phyloP scores from a whole-genome alignment of 345 rosid genomes.

The Melaleuca alternifolia region DNA sequence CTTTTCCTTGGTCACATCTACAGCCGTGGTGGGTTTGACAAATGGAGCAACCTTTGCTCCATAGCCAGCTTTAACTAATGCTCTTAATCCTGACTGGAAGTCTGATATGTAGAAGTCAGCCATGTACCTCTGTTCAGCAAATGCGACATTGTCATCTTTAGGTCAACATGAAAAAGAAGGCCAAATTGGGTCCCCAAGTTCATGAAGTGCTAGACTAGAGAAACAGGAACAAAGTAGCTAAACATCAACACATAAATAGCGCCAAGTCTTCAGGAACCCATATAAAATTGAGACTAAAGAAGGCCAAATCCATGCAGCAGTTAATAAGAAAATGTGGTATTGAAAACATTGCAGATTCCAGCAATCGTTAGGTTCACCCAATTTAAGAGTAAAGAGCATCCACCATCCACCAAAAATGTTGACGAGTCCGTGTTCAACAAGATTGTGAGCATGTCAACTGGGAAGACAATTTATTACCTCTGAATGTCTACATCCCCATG shows the following conservation, averaged over 20 bases:
- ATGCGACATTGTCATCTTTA: not conserved
- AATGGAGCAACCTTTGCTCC: slow-evolving; percentile 88
- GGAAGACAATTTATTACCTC: slow-evolving; percentile 35
- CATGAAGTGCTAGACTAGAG: not conserved
- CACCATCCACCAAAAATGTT: not conserved
- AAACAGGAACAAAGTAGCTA: not conserved
- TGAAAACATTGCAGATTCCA: not conserved
- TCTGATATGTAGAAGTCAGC: slow-evolving; percentile 92
- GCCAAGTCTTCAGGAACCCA: not conserved
- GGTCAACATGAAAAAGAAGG: not conserved
- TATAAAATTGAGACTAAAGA: not conserved
- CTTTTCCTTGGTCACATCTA: slow-evolving; percentile 47
- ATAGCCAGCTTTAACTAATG: slow-evolving; percentile 82
- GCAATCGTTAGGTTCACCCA: not conserved
- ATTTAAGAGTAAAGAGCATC: not conserved
- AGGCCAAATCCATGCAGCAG: not conserved
- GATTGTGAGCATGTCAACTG: not conserved
- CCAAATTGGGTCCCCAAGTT: not conserved
- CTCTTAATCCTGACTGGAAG: slow-evolving; percentile 86
- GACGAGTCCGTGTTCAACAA: not conserved
- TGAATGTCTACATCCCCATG: slow-evolving; percentile 82
- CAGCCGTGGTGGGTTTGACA: slow-evolving; percentile 59
- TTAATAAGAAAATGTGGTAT: not conserved
- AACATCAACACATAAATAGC: not conserved
- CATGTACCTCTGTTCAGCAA: slow-evolving; percentile 59